Percentiles rank a stretch among this genome's conserved stretches.
These are phyloP conservation scores for Boletales sp. DNA, from an alignment of 768 basidiomycete species.

Conservation along the genomic window DNA sequence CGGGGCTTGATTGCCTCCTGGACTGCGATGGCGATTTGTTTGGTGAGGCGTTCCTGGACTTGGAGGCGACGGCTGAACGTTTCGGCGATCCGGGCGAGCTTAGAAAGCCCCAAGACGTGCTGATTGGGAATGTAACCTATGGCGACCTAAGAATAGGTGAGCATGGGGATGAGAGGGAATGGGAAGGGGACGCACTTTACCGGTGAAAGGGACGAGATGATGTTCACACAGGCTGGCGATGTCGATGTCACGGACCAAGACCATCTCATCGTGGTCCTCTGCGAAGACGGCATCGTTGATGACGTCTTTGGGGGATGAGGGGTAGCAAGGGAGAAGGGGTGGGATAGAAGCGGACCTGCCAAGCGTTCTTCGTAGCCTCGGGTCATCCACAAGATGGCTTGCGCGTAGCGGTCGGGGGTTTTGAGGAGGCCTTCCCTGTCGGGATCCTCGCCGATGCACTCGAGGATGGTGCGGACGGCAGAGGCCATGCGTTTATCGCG, in stretches of 20 bases:
- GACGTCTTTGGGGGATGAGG: constrained; percentile 60
- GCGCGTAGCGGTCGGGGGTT: constrained; percentile 94
- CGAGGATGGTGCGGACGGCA: constrained; percentile 89
- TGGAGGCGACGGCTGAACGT: constrained; percentile 94
- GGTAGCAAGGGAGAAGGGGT: background rate
- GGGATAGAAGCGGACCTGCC: constrained; percentile 52
- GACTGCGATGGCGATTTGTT: constrained; percentile 96
- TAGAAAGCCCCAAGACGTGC: constrained; percentile 91
- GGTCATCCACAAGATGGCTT: constrained; percentile 99
- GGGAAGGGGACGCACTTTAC: constrained; percentile 62
- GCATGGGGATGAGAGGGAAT: constrained; percentile 14
- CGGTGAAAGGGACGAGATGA: constrained; percentile 96
- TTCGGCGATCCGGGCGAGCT: constrained; percentile 95
- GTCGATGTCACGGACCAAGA: constrained; percentile 95
- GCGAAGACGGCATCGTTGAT: constrained; percentile 98
- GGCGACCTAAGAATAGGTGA: constrained; percentile 62
- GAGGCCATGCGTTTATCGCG: constrained; percentile 74
- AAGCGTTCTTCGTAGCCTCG: constrained; percentile 96
- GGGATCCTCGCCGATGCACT: constrained; percentile 98
- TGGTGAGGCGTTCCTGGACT: constrained; percentile 96
- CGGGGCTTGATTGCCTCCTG: constrained; percentile 97
- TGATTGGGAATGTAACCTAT: constrained; percentile 98
- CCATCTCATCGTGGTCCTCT: constrained; percentile 99
- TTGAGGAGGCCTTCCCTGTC: constrained; percentile 87
- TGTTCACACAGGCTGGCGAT: constrained; percentile 98